Evolutionary conservation across 768 basidiomycete genomes (phyloP), one percentile per base, ranked within the genome.

Genomic region (Cubamyces lactineus): DNA sequence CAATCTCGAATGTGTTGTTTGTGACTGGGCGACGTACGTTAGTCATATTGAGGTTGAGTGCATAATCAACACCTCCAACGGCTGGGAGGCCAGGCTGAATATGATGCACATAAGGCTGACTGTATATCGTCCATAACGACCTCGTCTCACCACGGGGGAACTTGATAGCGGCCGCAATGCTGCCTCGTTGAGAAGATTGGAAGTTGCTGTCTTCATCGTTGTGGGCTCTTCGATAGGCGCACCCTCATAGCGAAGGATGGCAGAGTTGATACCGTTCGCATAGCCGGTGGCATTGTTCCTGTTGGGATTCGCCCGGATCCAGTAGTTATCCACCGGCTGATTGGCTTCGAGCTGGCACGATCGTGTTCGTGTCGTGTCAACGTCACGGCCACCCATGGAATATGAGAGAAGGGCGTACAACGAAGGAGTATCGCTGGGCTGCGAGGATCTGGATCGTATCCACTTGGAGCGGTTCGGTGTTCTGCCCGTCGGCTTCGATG

Each of bases 401-500:
- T n/a, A 15, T 41, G 19, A 23, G 49, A 17, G 16, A n/a, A 23
- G 4, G 11, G 21, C 71, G 42, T 59, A 72, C 70, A 23, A 72
- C 62, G 51, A 71, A 65, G 16, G 70, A 72, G 53, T 70, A 71
- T 13, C 72, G 70, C 71, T 64, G 69, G 73, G 77, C 78, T 66
- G 77, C 71, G 48, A 76, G 78, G 28, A 84, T 78, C 45, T 77
- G 72, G 12, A 83, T 70, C 2, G 68, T 68, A 67, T 82, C 75
- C 7, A 81, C 79, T 1, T 54, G 57, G 13, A 76, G 59, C 0
- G 84, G 81, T 26, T 74, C 49, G 11, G 75, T 71, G 51, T 75
- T 76, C 48, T 74, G 60, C 8, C 78, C 79, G 48, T 84, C 82
- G 0, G 74, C 79, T 69, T 83, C 82, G 45, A 83, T 82, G 61